Conservation (phyloP, 371 early-diverging fungal species). For the Mortierella sp. region DNA sequence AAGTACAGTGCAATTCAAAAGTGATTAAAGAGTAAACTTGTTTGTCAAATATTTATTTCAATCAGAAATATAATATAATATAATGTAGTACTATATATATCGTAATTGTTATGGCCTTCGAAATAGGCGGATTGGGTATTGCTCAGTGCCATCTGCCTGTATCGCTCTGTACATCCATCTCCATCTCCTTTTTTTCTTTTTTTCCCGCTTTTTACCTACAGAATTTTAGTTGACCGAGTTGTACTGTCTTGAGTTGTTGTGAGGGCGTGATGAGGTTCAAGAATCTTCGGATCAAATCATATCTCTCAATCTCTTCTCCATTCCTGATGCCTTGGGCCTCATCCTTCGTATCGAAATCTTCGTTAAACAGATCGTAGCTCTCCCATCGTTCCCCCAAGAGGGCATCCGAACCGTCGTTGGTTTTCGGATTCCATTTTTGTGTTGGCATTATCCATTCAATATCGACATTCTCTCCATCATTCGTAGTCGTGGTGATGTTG, state of each 20-base stretch:
- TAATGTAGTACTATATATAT: too few relatives aligned
- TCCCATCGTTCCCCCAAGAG: constrained; percentile 10
- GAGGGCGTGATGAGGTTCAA: background rate
- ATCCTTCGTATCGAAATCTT: background rate
- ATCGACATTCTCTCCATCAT: background rate
- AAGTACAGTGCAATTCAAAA: too few relatives aligned
- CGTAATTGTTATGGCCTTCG: too few relatives aligned
- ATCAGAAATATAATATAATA: too few relatives aligned
- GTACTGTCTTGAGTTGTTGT: background rate
- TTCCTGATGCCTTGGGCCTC: background rate
- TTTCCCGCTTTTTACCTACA: background rate
- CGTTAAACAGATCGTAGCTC: constrained; percentile 14
- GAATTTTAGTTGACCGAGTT: constrained; percentile 7
- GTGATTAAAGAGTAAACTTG: too few relatives aligned
- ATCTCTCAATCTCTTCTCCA: background rate
- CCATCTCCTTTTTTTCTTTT: background rate
- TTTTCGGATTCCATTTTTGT: background rate
- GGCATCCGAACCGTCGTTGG: background rate
- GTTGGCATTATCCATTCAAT: constrained; percentile 11
- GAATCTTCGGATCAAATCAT: background rate
- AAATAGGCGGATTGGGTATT: too few relatives aligned
- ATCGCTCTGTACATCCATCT: background rate
- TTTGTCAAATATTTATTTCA: too few relatives aligned
- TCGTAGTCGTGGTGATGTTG: background rate
- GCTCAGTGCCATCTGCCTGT: too few relatives aligned